phyloP scores from a whole-genome alignment of 2,329 filamentous ascomycete genomes.

The Trematosphaeria pertusa region DNA sequence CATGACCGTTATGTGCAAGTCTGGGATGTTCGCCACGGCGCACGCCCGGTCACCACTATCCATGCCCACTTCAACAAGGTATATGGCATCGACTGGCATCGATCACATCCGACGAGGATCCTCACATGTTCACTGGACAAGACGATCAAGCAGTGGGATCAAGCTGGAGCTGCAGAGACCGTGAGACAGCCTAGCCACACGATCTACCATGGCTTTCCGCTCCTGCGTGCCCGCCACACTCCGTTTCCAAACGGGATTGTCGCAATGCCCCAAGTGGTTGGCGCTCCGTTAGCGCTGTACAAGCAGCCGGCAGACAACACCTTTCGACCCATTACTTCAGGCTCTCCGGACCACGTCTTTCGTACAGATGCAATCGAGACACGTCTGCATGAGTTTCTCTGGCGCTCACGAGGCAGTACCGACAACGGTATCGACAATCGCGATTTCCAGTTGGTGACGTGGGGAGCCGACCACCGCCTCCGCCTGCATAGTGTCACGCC shows the following conservation, averaged over 20 bases:
- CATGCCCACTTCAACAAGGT: slow-evolving; percentile 91
- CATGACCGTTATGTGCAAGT: slow-evolving; percentile 88
- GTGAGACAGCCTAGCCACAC: slow-evolving; percentile 58
- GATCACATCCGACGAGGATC: slow-evolving; percentile 73
- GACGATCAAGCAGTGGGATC: slow-evolving; percentile 94
- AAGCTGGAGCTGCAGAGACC: slow-evolving; percentile 63
- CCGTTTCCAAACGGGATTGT: slow-evolving; percentile 86
- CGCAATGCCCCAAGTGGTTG: slow-evolving; percentile 90
- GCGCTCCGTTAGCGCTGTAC: slow-evolving; percentile 84
- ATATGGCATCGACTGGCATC: slow-evolving; percentile 94
- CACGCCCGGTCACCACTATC: slow-evolving; percentile 80
- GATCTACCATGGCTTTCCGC: slow-evolving; percentile 82
- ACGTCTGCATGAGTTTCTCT: slow-evolving; percentile 89
- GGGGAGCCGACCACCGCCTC: slow-evolving; percentile 86
- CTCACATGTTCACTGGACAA: slow-evolving; percentile 90
- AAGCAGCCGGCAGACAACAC: slow-evolving; percentile 63
- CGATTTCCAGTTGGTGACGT: slow-evolving; percentile 92
- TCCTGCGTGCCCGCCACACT: slow-evolving; percentile 90
- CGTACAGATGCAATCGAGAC: slow-evolving; percentile 60
- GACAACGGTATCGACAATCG: slow-evolving; percentile 77
- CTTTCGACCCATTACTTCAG: slow-evolving; percentile 25
- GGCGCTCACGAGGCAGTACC: slow-evolving; percentile 75
- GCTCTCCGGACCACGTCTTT: slow-evolving; percentile 57
- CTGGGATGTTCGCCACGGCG: slow-evolving; percentile 85
- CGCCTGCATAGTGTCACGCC: slow-evolving; percentile 77